Base-by-base conservation (phyloP, 164 flowering plant species). In the Nymphaea colorata region DNA sequence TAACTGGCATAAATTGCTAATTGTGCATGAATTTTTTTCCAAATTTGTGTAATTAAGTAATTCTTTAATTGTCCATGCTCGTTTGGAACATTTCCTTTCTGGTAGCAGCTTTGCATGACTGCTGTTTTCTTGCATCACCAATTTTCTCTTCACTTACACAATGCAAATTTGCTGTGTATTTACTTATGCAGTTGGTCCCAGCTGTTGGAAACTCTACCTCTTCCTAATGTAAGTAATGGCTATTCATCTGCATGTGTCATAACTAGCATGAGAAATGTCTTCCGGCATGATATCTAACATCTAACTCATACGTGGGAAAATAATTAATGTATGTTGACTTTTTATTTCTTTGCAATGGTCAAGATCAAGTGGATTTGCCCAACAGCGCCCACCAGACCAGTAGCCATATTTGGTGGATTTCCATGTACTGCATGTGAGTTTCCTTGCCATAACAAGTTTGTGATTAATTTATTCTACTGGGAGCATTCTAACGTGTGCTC, bases 181-280 rank as follows among this genome's bases (percentile, higher is more conserved):
- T 70, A 64, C 67, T 79, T 74, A 67, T 80, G 80, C 86, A 87
- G 93, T 78, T 87, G 93, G 90, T 84, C 93, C 53, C 93, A 87
- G 76, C 78, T 84, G 65, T 76, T 87, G 69, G 93, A 87, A 74
- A 73, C 76, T 8, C 86, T 87, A 68, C 87, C 89, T 67, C 88
- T 87, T 70, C 83, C 87, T 71, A 85, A 87, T 79, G 93, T 87
- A 79, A 85, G 93, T 62, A 69, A 67, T 41, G 65, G 3, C n/a
- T 53, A 10, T 65, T 25, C 57, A 7, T 66, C 18, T 69, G 44
- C 43, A 44, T 42, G 42, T 3, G 55, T 7, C 53, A 43, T 12
- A 42, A 12, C 18, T 45, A 18, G 43, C 17, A 25, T n/a, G 10
- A 4, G 11, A 43, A 43, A 16, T 69, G 44, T 25, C 36, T 25